Conservation (phyloP, 2,329 filamentous ascomycete genomes). For the Ilyonectria sp. region DNA sequence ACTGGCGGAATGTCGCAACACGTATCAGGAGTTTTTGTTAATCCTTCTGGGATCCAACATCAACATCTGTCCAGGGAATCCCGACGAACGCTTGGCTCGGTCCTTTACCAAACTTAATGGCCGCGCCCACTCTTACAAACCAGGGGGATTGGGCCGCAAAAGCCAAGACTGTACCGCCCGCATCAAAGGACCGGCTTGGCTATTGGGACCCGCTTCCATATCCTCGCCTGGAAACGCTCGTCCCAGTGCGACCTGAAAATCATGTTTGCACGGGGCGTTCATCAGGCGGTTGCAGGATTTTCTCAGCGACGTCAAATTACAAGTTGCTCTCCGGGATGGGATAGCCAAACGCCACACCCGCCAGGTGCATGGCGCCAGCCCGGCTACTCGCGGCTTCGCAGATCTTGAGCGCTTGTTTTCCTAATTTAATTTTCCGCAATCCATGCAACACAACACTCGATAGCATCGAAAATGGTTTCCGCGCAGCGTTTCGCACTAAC, state of each 20-base stretch:
- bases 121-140: neutral
- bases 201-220: neutral
- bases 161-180: neutral
- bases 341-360: conserved; percentile 18
- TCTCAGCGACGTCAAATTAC: conserved; percentile 12
- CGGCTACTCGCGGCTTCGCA: conserved; percentile 18
- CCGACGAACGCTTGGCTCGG: neutral
- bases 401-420: neutral
- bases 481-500: neutral
- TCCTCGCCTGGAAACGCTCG: neutral
- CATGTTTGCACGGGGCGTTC: neutral
- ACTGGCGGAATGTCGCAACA: neutral
- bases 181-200: neutral
- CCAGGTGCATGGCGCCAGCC: neutral
- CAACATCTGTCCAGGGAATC: neutral
- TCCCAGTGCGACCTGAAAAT: neutral
- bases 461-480: neutral
- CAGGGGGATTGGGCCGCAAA: neutral
- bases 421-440: neutral
- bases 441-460: neutral
- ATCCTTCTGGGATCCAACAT: neutral
- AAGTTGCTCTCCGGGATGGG: conserved; percentile 3
- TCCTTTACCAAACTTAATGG: neutral
- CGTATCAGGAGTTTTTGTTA: neutral
- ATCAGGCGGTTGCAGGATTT: neutral